Percentiles rank a stretch among this genome's conserved stretches.
phyloP scores from a whole-genome alignment of 148 eudicot genomes.

The Diospyros kaki region DNA sequence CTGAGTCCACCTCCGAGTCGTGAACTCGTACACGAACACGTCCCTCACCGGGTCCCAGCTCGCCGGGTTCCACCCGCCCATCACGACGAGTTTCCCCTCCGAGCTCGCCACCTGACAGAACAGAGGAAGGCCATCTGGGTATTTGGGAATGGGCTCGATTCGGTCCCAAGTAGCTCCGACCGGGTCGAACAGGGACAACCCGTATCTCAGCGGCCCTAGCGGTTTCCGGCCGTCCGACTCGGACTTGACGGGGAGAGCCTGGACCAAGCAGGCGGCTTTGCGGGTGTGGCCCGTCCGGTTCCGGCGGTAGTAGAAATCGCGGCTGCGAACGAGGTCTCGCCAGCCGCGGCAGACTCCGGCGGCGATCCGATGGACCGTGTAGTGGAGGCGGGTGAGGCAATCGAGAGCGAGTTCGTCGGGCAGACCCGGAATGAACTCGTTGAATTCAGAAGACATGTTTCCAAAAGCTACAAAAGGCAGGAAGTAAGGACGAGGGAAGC shows the following conservation, averaged over 20 bases:
- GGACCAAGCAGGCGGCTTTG: conserved; percentile 51
- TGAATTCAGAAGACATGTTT: conserved; percentile 16
- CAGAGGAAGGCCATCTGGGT: conserved; percentile 55
- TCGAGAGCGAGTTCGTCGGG: conserved; percentile 68
- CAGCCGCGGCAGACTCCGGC: conserved; percentile 51
- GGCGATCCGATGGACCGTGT: conserved; percentile 35
- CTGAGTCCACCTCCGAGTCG: conserved; percentile 44
- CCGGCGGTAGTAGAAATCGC: conserved; percentile 42
- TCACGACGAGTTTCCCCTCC: conserved; percentile 55
- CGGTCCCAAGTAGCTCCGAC: conserved; percentile 41
- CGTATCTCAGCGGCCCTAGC: conserved; percentile 30
- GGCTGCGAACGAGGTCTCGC: conserved; percentile 44
- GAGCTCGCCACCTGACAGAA: conserved; percentile 62
- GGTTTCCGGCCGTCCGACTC: conserved; percentile 23
- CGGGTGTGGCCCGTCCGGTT: conserved; percentile 39
- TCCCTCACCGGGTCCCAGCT: conserved; percentile 49
- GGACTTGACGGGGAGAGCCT: conserved; percentile 26
- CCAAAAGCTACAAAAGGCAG: not conserved
- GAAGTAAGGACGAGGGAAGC: no score
- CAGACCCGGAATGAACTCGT: conserved; percentile 57
- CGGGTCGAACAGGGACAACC: conserved; percentile 49
- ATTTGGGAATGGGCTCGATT: conserved; percentile 48
- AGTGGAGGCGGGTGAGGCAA: conserved; percentile 55
- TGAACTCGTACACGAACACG: conserved; percentile 59
- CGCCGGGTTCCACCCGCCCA: conserved; percentile 78